Evolutionary conservation across 129 eudicot species (phyloP), one percentile per base, ranked within the genome.

Genomic region (Pseudognaphalium luteoalbum): DNA sequence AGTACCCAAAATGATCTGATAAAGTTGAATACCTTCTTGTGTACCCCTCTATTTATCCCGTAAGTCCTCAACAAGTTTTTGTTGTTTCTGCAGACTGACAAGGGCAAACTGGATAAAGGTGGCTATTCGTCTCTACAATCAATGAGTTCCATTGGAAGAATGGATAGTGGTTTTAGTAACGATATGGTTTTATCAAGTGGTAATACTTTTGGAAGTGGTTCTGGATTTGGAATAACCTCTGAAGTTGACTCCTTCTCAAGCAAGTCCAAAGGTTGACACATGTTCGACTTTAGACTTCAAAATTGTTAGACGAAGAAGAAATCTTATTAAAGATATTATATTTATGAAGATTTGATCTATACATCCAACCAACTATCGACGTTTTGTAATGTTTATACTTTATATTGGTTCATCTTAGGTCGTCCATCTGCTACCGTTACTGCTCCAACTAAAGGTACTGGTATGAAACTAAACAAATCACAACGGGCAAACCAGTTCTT

Each of bases 391-490:
- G 8, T 20, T 37, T 30, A 32, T 68, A 61, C 64, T 20, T 37
- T 30, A 32, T 68, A 61, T 68, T 41, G 63, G 34, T 65, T 16
- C 59, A 66, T 72, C 60, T 68, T 71, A 89, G 97, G 91, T 69
- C 97, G 90, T 76, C 83, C 90, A 70, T 70, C 97, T 77, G 77
- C 94, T 34, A 77, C 98, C n/a, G 93, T 90, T 82, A 78, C 89
- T 65, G 96, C 97, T 74, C 97, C 99, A 70, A 73, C 94, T 30
- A 95, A 89, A 82, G 94, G 94, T 80, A 85, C 85, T 84, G 99
- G 99, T 60, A 91, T 95, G 99, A 74, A 89, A 86, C 91, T 95
- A 69, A 96, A 97, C 14, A 91, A 89, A 82, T 56, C 89, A 29
- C 90, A 87, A 76, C 85, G 68, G 83, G 83, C 89, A 39, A 91